Evolutionary conservation across 495 filamentous ascomycete genomes (phyloP).

Genomic region (Pyrenopolyporus hunteri): DNA sequence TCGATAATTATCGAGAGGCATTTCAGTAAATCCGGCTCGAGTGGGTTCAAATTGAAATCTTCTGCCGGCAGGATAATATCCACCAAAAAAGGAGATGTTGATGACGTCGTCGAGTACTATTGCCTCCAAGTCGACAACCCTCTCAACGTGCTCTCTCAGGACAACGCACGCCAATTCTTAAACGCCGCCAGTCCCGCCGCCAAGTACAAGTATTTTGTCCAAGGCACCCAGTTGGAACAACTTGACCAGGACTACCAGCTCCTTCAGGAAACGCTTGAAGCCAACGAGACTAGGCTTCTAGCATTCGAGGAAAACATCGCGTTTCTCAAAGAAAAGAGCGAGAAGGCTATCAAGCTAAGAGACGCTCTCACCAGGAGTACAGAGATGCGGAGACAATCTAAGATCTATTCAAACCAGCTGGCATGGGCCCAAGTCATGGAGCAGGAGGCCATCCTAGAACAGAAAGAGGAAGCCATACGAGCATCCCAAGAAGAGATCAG

Average conservation of each 20-base stretch:
- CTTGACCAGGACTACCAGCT: slow-evolving; percentile 89
- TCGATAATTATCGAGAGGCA: slow-evolving; percentile 89
- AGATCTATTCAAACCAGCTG: slow-evolving; percentile 64
- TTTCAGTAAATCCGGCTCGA: slow-evolving; percentile 77
- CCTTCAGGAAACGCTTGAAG: slow-evolving; percentile 61
- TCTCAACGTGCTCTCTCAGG: slow-evolving; percentile 96
- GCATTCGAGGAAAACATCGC: slow-evolving; percentile 69
- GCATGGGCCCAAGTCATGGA: slow-evolving; percentile 73
- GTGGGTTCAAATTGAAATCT: slow-evolving; percentile 86
- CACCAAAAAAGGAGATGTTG: slow-evolving; percentile 84
- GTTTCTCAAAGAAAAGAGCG: slow-evolving; percentile 49
- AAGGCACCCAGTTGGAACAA: slow-evolving; percentile 91
- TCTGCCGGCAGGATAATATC: slow-evolving; percentile 73
- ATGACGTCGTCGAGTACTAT: slow-evolving; percentile 91
- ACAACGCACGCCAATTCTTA: slow-evolving; percentile 91
- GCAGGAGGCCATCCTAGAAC: slow-evolving; percentile 44
- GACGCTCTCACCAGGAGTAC: slow-evolving; percentile 49
- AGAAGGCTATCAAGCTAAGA: slow-evolving; percentile 49
- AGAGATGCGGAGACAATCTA: slow-evolving; percentile 59
- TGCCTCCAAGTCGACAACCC: slow-evolving; percentile 96
- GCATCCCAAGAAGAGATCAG: slow-evolving; percentile 42
- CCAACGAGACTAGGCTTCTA: slow-evolving; percentile 52
- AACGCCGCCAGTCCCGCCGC: slow-evolving; percentile 78
- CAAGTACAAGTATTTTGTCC: slow-evolving; percentile 97
- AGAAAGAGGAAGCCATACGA: slow-evolving; percentile 40